Conservation (phyloP, 179 eudicot species). For the Drosera spatulata region DNA sequence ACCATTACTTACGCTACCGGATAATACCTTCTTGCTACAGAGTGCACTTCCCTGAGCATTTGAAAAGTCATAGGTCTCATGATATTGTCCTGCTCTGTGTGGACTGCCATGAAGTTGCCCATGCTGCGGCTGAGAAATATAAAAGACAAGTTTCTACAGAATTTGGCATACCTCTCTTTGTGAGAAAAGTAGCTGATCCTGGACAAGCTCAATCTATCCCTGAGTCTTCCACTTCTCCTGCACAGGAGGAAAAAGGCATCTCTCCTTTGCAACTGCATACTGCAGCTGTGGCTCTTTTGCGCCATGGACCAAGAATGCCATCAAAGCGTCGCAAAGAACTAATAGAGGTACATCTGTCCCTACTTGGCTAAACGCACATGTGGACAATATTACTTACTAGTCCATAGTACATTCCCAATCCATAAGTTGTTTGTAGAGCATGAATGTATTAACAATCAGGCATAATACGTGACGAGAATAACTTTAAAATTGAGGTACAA, state of each 20-base stretch:
- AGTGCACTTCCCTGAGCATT: constrained; percentile 95
- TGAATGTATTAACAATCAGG: too few species aligned
- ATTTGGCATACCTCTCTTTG: constrained; percentile 78
- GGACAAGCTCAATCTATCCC: constrained; percentile 24
- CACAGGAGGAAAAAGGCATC: constrained; percentile 56
- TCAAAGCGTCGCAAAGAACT: constrained; percentile 76
- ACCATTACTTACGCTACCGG: constrained; percentile 89
- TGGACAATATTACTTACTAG: too few species aligned
- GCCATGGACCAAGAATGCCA: constrained; percentile 91
- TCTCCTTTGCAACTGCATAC: constrained; percentile 78
- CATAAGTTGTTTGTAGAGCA: too few species aligned
- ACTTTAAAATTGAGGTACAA: too few species aligned
- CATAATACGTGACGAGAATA: too few species aligned
- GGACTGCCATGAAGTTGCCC: constrained; percentile 97
- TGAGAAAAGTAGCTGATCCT: constrained; percentile 62
- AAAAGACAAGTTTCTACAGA: constrained; percentile 68
- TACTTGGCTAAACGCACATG: too few species aligned
- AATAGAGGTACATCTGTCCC: constrained; percentile 38
- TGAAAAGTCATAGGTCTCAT: constrained; percentile 98
- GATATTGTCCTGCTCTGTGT: constrained; percentile 97
- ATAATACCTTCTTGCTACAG: constrained; percentile 98
- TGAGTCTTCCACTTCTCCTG: constrained; percentile 19
- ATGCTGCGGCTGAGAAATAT: constrained; percentile 92
- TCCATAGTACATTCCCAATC: too few species aligned
- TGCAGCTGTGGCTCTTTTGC: constrained; percentile 91